Percentiles rank a stretch among this genome's conserved stretches.
Evolutionary conservation across 2,329 filamentous ascomycete genomes (phyloP).

Genomic region (Eutypa lata): DNA sequence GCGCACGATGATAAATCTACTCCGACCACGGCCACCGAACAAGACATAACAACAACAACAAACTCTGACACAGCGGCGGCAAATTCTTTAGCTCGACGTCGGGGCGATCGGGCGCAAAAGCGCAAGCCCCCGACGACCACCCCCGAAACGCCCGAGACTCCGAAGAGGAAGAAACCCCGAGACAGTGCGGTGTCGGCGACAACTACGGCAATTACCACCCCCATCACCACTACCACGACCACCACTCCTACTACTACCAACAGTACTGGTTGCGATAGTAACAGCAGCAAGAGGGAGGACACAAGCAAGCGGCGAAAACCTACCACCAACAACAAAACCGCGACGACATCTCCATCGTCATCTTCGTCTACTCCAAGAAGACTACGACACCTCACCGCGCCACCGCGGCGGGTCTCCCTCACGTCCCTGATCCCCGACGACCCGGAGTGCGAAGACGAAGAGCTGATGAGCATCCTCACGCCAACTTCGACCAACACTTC

Average conservation of each 20-base stretch:
- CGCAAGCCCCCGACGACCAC: background rate
- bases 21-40: background rate
- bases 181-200: background rate
- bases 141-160: background rate
- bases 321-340: background rate
- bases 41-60: too few relatives aligned
- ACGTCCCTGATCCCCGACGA: slow-evolving; percentile 20
- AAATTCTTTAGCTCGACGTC: background rate
- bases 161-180: background rate
- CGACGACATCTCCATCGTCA: background rate
- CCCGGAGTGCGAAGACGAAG: slow-evolving; percentile 20
- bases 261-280: background rate
- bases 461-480: slow-evolving; percentile 11
- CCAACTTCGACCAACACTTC: background rate
- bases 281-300: too few relatives aligned
- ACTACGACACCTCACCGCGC: slow-evolving; percentile 1
- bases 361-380: slow-evolving; percentile 2
- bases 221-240: background rate
- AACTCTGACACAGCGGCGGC: background rate
- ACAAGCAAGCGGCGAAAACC: background rate
- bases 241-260: background rate
- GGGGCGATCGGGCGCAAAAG: background rate
- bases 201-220: background rate
- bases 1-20: too few relatives aligned
- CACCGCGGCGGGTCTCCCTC: slow-evolving; percentile 14